phyloP scores from a whole-genome alignment of 345 rosid species.

The Jatropha curcas region DNA sequence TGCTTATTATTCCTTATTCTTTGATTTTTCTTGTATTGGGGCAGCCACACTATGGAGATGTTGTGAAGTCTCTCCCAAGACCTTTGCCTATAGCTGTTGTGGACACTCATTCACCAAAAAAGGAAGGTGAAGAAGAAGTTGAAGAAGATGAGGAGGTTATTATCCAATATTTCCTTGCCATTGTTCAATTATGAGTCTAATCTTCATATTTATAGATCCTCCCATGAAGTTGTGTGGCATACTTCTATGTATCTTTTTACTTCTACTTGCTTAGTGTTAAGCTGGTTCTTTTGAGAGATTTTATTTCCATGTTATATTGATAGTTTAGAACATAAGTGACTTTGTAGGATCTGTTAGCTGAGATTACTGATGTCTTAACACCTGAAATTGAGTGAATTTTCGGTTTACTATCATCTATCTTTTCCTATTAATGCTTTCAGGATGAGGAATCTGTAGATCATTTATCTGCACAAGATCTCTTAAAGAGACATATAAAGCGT shows the following conservation, averaged over 20 bases:
- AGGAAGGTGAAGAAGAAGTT: constrained; percentile 41
- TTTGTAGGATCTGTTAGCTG: constrained; percentile 3
- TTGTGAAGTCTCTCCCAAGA: constrained; percentile 63
- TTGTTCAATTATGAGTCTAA: not conserved
- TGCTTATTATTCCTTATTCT: constrained; percentile 17
- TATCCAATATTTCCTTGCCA: not conserved
- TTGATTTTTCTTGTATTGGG: constrained; percentile 18
- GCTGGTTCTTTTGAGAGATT: not conserved
- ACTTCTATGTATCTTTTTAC: not conserved
- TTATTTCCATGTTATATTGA: not conserved
- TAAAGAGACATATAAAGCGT: constrained; percentile 60
- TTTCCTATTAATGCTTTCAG: constrained; percentile 36
- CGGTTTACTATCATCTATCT: constrained; percentile 2
- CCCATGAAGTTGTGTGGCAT: not conserved
- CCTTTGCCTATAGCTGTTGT: constrained; percentile 57
- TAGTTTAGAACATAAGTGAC: not conserved
- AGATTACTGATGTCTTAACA: not conserved
- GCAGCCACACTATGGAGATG: constrained; percentile 59
- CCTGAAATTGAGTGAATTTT: too few species aligned
- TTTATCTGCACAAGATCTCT: constrained; percentile 61
- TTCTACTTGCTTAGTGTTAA: not conserved
- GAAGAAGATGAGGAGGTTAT: constrained; percentile 56
- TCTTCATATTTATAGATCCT: not conserved
- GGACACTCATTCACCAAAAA: constrained; percentile 35
- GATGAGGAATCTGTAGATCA: constrained; percentile 54